Percentiles rank a stretch among this genome's conserved stretches.
These are phyloP conservation scores for Cutaneotrichosporon sp. DNA, from an alignment of 1,284 basidiomycete genomes.

Conservation along the genomic window DNA sequence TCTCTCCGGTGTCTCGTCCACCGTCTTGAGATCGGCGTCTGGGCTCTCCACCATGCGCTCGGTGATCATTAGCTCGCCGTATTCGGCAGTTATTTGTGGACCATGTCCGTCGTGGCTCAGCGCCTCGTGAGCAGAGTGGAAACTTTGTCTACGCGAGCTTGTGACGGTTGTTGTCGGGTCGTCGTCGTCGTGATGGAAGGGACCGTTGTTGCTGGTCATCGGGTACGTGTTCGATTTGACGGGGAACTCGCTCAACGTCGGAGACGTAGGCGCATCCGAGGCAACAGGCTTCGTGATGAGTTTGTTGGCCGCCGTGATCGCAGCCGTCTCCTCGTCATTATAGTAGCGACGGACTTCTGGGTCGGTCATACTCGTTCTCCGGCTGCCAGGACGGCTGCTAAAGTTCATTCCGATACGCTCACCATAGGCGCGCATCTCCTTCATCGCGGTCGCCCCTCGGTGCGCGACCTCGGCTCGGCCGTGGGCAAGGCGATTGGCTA, in stretches of 20 bases:
- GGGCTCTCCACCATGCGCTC: constrained; percentile 5
- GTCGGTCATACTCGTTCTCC: constrained; percentile 16
- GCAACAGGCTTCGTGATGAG: constrained; percentile 15
- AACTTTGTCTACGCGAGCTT: constrained; percentile 24
- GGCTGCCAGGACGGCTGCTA: constrained; percentile 3
- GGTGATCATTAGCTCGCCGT: neutral
- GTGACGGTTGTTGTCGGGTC: constrained; percentile 18
- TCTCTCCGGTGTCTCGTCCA: neutral
- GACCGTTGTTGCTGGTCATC: constrained; percentile 7
- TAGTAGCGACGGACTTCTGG: constrained; percentile 9
- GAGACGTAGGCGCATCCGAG: constrained; percentile 44
- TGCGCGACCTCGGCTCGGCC: constrained; percentile 45
- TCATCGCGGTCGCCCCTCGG: constrained; percentile 43
- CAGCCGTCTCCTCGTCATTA: constrained; percentile 33
- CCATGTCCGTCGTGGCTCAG: neutral
- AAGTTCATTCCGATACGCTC: constrained; percentile 26
- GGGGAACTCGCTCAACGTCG: constrained; percentile 35
- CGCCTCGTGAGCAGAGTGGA: constrained; percentile 21
- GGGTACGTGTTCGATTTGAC: constrained; percentile 36
- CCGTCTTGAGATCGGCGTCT: neutral
- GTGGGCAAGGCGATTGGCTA: constrained; percentile 43
- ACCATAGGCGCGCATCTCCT: constrained; percentile 42
- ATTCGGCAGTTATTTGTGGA: neutral
- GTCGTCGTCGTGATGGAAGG: constrained; percentile 13
- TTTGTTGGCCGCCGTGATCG: constrained; percentile 33